phyloP scores from a whole-genome alignment of 768 basidiomycete genomes.

The Suillus clintonianus region DNA sequence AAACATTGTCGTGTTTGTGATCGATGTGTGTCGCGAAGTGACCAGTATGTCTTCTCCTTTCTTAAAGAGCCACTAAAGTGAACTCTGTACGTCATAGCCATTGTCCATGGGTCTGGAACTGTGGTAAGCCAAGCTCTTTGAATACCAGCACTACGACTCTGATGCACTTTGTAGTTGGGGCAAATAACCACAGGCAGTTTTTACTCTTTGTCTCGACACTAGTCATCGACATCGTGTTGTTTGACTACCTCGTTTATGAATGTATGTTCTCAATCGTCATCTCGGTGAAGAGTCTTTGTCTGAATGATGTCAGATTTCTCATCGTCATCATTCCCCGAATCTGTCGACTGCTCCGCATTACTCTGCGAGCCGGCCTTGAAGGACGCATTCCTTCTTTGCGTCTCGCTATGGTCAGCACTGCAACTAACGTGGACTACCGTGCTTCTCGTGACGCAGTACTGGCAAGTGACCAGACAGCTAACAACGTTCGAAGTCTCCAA shows the following conservation, averaged over 20 bases:
- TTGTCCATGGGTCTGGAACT: conserved; percentile 99
- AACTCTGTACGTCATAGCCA: conserved; percentile 55
- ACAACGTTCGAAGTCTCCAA: conserved; percentile 96
- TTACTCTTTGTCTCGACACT: conserved; percentile 88
- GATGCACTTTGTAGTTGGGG: conserved; percentile 60
- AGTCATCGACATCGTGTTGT: conserved; percentile 75
- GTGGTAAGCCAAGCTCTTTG: conserved; percentile 54
- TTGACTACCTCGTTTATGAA: conserved; percentile 81
- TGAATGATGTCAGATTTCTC: conserved; percentile 53
- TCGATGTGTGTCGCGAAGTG: conserved; percentile 85
- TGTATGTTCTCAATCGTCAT: conserved; percentile 55
- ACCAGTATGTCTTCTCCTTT: conserved; percentile 68
- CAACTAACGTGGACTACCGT: conserved; percentile 95
- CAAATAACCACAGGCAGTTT: conserved; percentile 95
- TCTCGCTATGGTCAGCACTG: conserved; percentile 83
- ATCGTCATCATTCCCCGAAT: conserved; percentile 25
- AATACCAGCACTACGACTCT: background rate
- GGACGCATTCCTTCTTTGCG: conserved; percentile 84
- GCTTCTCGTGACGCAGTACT: conserved; percentile 82
- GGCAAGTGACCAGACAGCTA: conserved; percentile 93
- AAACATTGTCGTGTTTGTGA: conserved; percentile 96
- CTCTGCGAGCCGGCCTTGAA: conserved; percentile 71
- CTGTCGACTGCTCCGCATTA: conserved; percentile 23
- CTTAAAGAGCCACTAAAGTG: background rate
- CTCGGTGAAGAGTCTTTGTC: background rate